phyloP scores from a whole-genome alignment of 164 flowering plant genomes.

The Tetracentron sinense region DNA sequence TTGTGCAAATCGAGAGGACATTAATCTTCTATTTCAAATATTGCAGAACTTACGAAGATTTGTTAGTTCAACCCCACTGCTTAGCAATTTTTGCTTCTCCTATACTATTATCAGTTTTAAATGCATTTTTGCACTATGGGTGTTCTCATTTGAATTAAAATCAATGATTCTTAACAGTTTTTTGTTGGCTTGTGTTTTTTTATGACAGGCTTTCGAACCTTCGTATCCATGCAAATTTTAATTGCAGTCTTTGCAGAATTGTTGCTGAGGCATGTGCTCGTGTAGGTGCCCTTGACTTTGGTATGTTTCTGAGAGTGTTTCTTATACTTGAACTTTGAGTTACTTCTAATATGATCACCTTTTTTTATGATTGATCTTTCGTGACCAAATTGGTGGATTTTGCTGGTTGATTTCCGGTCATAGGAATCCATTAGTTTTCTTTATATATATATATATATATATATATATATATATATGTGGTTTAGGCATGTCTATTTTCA shows the following conservation, averaged over 20 bases:
- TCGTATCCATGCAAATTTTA: conserved; percentile 73
- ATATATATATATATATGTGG: too few species aligned
- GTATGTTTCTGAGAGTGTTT: conserved; percentile 36
- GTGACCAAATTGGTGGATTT: not conserved
- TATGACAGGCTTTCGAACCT: conserved; percentile 88
- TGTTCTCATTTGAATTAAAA: not conserved
- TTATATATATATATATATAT: too few species aligned
- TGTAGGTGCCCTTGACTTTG: conserved; percentile 77
- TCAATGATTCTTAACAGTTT: not conserved
- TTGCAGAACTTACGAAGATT: conserved; percentile 66
- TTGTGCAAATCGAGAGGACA: conserved; percentile 61
- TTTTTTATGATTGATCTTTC: not conserved
- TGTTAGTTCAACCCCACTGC: conserved; percentile 53
- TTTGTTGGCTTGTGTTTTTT: conserved; percentile 13
- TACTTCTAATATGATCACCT: not conserved
- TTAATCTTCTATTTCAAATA: conserved; percentile 63
- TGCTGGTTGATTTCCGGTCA: not conserved
- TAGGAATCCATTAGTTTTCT: too few species aligned
- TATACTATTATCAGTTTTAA: not conserved
- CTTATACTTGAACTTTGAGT: not conserved
- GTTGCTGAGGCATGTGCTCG: conserved; percentile 83
- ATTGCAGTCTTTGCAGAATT: conserved; percentile 65
- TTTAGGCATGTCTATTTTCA: too few species aligned
- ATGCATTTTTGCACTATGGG: not conserved
- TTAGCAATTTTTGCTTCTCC: not conserved